Conservation (phyloP, 495 filamentous ascomycete genomes). For the Daldinia bambusicola region DNA sequence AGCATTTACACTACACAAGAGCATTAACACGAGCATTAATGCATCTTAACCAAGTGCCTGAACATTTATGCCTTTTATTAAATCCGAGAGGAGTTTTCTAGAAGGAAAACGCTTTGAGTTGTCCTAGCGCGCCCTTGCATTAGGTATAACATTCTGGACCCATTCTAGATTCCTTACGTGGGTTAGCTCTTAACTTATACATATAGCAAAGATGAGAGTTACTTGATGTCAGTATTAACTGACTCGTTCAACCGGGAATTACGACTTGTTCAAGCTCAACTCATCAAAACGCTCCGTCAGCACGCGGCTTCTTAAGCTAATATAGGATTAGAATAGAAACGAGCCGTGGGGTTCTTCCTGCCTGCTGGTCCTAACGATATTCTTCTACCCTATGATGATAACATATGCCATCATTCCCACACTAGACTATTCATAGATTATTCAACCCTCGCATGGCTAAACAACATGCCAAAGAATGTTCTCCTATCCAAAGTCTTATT, state of each 20-base stretch:
- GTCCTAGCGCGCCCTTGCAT: neutral
- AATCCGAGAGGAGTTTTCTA: conserved; percentile 34
- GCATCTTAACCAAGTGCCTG: conserved; percentile 15
- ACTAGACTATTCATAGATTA: neutral
- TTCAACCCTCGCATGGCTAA: conserved; percentile 11
- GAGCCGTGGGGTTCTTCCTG: neutral
- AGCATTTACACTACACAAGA: conserved; percentile 38
- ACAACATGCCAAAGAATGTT: neutral
- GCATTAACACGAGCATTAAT: conserved; percentile 32
- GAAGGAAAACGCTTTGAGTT: conserved; percentile 22
- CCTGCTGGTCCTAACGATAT: neutral
- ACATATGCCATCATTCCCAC: conserved; percentile 7
- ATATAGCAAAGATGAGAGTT: too few species aligned
- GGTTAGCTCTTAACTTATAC: neutral
- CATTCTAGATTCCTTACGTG: neutral
- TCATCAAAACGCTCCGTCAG: neutral
- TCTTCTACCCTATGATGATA: conserved; percentile 16
- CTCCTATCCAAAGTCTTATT: too few species aligned
- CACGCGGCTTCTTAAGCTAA: neutral
- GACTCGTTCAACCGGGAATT: neutral
- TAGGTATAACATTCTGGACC: neutral
- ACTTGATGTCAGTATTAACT: conserved; percentile 4
- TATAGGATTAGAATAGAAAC: neutral
- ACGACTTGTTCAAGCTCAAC: neutral
- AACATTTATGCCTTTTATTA: conserved; percentile 14